Percentiles rank a stretch among this genome's conserved stretches.
Evolutionary conservation across 1,284 basidiomycete genomes (phyloP).

Genomic region (Apiotrichum siamense): DNA sequence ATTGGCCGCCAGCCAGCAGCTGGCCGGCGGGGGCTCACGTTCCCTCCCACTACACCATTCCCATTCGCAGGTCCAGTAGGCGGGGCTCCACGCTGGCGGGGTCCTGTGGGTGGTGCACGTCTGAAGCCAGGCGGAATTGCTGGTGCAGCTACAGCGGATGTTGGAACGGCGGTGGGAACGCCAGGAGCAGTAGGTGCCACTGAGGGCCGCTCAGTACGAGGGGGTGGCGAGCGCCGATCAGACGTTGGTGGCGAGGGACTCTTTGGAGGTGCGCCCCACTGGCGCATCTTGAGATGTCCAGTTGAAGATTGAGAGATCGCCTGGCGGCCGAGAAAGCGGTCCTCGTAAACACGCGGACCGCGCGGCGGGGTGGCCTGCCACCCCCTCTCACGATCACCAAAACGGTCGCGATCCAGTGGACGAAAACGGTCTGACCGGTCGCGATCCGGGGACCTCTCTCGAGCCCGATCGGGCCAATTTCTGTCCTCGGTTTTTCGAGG

Average conservation of each 20-base stretch:
- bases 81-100: neutral
- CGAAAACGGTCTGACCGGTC: neutral
- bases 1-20: neutral
- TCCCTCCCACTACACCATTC: neutral
- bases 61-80: slow-evolving; percentile 1
- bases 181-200: neutral
- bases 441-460: slow-evolving; percentile 11
- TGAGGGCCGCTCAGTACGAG: neutral
- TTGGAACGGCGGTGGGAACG: neutral
- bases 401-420: neutral
- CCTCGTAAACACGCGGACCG: neutral
- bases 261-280: slow-evolving; percentile 9
- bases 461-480: slow-evolving; percentile 6
- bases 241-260: neutral
- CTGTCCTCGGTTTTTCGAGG: neutral
- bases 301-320: neutral
- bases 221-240: neutral
- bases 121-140: neutral
- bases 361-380: neutral
- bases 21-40: neutral
- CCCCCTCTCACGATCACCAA: neutral
- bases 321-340: neutral
- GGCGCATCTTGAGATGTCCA: slow-evolving; percentile 14
- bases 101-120: neutral
- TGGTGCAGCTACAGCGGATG: neutral